Conservation (phyloP, 2,329 filamentous ascomycete genomes). For the Dactylonectria macrodidyma region DNA sequence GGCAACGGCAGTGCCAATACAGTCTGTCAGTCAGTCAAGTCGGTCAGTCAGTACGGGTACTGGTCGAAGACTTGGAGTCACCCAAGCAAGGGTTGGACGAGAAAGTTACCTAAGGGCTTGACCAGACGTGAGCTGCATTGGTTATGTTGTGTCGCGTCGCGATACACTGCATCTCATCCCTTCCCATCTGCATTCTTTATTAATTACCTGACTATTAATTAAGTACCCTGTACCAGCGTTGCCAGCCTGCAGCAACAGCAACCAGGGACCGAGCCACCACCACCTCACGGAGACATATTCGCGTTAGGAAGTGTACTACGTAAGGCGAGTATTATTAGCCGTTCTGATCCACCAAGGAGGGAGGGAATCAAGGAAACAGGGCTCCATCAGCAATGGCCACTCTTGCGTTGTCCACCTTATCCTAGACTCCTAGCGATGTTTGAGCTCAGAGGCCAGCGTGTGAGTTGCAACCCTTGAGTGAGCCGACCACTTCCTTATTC, state of each 20-base stretch:
- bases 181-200: not conserved
- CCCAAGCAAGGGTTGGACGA: not conserved
- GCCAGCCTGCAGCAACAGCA: not conserved
- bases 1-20: constrained; percentile 27
- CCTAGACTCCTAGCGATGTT: not conserved
- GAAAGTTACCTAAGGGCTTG: not conserved
- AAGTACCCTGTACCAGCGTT: not conserved
- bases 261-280: constrained; percentile 3
- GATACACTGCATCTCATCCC: not conserved
- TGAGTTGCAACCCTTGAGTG: not conserved
- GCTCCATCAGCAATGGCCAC: not conserved
- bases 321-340: constrained; percentile 10
- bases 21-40: not conserved
- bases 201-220: not conserved
- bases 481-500: constrained; percentile 2
- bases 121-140: constrained; percentile 2
- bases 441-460: not conserved
- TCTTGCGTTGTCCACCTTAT: not conserved
- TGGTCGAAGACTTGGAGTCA: too few species aligned
- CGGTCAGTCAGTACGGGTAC: too few species aligned
- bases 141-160: not conserved
- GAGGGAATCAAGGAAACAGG: not conserved
- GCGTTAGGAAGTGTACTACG: not conserved
- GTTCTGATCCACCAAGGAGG: constrained; percentile 1
- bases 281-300: not conserved